These are phyloP conservation scores for Cryptomeria japonica DNA, from an alignment of 75 land plant genomes.

Conservation along the genomic window DNA sequence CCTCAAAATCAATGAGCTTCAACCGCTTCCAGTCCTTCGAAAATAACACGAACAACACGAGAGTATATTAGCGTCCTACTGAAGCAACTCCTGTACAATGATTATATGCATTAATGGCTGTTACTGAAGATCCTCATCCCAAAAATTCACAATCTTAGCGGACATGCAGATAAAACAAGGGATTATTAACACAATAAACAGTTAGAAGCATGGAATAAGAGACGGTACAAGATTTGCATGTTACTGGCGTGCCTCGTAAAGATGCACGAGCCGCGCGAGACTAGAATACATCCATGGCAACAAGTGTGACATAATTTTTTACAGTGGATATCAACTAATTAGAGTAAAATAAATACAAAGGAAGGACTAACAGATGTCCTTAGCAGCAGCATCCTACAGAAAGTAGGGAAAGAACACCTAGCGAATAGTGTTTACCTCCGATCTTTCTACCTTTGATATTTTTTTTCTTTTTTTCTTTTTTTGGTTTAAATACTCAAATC, in stretches of 20 bases:
- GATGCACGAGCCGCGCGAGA: background rate
- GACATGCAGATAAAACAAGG: background rate
- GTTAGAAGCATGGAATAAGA: background rate
- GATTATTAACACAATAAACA: too few species aligned
- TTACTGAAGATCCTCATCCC: background rate
- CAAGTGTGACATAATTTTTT: background rate
- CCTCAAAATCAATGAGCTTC: background rate
- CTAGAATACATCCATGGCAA: background rate
- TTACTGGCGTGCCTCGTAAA: background rate
- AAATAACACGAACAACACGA: background rate
- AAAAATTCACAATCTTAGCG: background rate
- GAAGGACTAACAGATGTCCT: background rate
- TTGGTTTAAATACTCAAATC: background rate
- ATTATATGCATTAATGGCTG: background rate
- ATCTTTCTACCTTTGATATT: background rate
- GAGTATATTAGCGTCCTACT: background rate
- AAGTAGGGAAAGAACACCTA: background rate
- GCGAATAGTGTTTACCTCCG: background rate
- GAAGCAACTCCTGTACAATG: background rate
- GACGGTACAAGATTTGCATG: background rate
- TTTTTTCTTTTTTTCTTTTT: background rate
- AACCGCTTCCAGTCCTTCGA: background rate
- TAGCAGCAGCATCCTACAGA: background rate
- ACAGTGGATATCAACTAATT: background rate
- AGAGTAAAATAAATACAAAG: background rate